Evolutionary conservation across 768 basidiomycete genomes (phyloP).

Genomic region (Naganishia onofrii): DNA sequence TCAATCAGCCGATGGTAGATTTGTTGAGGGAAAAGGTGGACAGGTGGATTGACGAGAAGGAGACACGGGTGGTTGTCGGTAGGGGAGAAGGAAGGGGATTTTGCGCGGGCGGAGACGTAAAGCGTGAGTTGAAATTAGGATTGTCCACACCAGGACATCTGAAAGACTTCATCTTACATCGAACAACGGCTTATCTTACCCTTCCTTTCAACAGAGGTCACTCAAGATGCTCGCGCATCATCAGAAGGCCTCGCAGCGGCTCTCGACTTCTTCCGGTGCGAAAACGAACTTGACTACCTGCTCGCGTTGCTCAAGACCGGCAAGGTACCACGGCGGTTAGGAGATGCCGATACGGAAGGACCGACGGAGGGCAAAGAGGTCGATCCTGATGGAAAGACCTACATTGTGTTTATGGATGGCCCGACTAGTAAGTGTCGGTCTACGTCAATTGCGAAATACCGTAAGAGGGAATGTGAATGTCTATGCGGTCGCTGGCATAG

Average conservation of each 20-base stretch:
- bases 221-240: constrained; percentile 36
- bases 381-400: constrained; percentile 62
- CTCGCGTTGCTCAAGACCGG: constrained; percentile 56
- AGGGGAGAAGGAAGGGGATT: constrained; percentile 66
- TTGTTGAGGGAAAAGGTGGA: constrained; percentile 70
- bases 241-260: constrained; percentile 54
- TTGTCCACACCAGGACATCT: not conserved
- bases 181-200: constrained; percentile 14
- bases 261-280: constrained; percentile 84
- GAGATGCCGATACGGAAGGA: constrained; percentile 51
- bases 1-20: constrained; percentile 74
- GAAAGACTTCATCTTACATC: not conserved
- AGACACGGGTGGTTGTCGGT: constrained; percentile 43
- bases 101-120: constrained; percentile 93
- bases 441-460: constrained; percentile 2
- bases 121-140: constrained; percentile 59
- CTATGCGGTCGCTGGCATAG: too few species aligned
- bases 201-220: constrained; percentile 30
- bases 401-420: constrained; percentile 85
- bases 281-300: constrained; percentile 57
- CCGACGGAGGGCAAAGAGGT: not conserved
- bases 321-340: not conserved
- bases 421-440: constrained; percentile 69
- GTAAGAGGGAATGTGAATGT: not conserved
- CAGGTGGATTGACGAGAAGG: constrained; percentile 55